Evolutionary conservation across 177 flowering plant species (phyloP).

Genomic region (Vitis hybrid): DNA sequence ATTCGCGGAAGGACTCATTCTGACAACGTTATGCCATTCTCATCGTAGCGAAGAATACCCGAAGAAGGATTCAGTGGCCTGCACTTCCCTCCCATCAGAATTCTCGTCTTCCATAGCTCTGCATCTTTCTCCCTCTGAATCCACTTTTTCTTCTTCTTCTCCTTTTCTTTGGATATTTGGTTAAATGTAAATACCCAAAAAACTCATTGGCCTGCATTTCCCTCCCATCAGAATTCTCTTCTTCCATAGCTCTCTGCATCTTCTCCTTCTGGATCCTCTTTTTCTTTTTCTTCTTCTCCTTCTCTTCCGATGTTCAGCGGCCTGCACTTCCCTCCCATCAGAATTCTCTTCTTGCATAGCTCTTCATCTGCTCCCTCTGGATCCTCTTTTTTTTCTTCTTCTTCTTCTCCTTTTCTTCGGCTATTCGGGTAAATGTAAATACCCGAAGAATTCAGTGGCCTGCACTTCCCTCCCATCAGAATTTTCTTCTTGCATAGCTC

Average conservation of each 20-base stretch:
- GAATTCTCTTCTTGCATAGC: conserved; percentile 52
- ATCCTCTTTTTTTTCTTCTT: background rate
- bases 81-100: conserved; percentile 35
- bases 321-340: conserved; percentile 48
- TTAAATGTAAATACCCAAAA: conserved; percentile 20
- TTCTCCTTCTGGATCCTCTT: background rate
- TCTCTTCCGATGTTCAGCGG: conserved; percentile 17
- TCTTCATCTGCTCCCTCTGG: conserved; percentile 12
- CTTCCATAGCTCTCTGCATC: conserved; percentile 37
- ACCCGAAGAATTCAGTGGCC: conserved; percentile 37
- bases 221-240: conserved; percentile 52
- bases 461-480: conserved; percentile 48
- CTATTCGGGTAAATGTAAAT: too few species aligned
- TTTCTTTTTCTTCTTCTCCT: conserved; percentile 2
- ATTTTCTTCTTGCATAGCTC: conserved; percentile 56
- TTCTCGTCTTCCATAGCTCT: conserved; percentile 53
- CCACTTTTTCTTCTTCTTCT: background rate
- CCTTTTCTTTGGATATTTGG: background rate
- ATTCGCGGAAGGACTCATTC: conserved; percentile 8
- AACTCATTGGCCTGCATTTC: conserved; percentile 37
- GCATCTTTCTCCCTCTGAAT: background rate
- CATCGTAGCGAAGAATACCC: conserved; percentile 17
- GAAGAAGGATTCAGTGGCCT: conserved; percentile 5
- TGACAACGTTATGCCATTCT: conserved; percentile 33
- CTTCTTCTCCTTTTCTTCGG: background rate